phyloP scores from a whole-genome alignment of 225 moss, liverwort and hornwort genomes.

The Lunularia cruciata region DNA sequence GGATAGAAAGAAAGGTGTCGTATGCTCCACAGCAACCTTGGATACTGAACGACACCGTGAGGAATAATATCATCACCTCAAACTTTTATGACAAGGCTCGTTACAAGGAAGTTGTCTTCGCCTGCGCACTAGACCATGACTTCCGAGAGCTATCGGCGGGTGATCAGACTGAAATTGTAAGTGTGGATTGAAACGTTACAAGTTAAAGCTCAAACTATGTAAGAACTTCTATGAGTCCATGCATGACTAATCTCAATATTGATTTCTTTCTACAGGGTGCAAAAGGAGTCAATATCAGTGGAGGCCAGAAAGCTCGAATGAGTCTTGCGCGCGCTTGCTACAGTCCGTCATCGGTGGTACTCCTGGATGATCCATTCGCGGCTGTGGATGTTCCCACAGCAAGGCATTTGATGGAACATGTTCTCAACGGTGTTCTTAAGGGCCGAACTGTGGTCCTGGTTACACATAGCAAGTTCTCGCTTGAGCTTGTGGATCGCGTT shows the following conservation, averaged over 20 bases:
- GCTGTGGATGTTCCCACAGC: constrained; percentile 92
- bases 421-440: constrained; percentile 56
- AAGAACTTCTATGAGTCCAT: no score
- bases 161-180: constrained; percentile 71
- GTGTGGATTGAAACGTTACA: no score
- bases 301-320: constrained; percentile 77
- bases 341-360: constrained; percentile 51
- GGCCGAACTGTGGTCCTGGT: constrained; percentile 68
- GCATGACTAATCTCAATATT: neutral
- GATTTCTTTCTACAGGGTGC: constrained; percentile 71
- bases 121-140: constrained; percentile 76
- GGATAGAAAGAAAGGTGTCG: constrained; percentile 53
- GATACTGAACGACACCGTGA: constrained; percentile 66
- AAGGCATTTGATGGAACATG: constrained; percentile 73
- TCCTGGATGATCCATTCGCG: constrained; percentile 81
- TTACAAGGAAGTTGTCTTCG: constrained; percentile 54
- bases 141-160: constrained; percentile 61
- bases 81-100: constrained; percentile 58
- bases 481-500: constrained; percentile 56
- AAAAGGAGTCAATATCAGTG: constrained; percentile 78
- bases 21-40: constrained; percentile 87
- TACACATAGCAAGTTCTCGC: constrained; percentile 76
- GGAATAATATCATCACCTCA: constrained; percentile 54
- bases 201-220: no score
- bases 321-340: constrained; percentile 92